Conservation (phyloP, 176 grass and related monocot species). For the Tillandsia leiboldiana region DNA sequence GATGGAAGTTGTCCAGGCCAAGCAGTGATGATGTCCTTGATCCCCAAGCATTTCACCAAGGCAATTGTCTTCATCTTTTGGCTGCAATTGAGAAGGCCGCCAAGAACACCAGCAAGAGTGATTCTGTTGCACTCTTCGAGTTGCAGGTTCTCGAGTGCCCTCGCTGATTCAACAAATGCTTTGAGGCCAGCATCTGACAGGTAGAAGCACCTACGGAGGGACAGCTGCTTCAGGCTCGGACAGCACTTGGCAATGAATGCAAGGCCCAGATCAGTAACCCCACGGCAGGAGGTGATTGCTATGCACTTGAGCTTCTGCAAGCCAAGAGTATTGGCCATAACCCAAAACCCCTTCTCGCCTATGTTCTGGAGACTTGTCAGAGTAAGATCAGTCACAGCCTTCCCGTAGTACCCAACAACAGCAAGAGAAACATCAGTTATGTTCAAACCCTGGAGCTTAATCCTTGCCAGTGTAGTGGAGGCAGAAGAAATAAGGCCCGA, state of each 20-base stretch:
- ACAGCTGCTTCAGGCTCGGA: conserved; percentile 56
- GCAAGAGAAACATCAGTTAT: conserved; percentile 74
- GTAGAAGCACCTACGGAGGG: conserved; percentile 54
- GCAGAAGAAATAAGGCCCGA: conserved; percentile 51
- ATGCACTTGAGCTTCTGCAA: conserved; percentile 70
- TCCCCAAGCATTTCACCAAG: conserved; percentile 68
- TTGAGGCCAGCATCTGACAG: conserved; percentile 64
- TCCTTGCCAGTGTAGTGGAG: conserved; percentile 37
- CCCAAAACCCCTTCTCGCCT: conserved; percentile 89
- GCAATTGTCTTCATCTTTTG: conserved; percentile 59
- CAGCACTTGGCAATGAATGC: conserved; percentile 63
- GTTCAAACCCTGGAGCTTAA: conserved; percentile 67
- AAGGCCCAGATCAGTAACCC: conserved; percentile 66
- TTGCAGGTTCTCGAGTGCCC: conserved; percentile 45
- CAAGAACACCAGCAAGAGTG: conserved; percentile 62
- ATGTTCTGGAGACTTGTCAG: conserved; percentile 47
- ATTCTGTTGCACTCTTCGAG: conserved; percentile 73
- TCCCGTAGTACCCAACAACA: conserved; percentile 72
- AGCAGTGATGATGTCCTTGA: conserved; percentile 64
- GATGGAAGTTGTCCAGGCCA: conserved; percentile 52
- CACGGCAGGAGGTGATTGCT: conserved; percentile 49
- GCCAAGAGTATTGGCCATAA: conserved; percentile 86
- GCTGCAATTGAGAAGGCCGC: conserved; percentile 57
- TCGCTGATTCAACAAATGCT: conserved; percentile 49
- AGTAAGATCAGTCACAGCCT: conserved; percentile 49